Evolutionary conservation across 306 rosid species (phyloP).

Genomic region (Rubus idaeus): DNA sequence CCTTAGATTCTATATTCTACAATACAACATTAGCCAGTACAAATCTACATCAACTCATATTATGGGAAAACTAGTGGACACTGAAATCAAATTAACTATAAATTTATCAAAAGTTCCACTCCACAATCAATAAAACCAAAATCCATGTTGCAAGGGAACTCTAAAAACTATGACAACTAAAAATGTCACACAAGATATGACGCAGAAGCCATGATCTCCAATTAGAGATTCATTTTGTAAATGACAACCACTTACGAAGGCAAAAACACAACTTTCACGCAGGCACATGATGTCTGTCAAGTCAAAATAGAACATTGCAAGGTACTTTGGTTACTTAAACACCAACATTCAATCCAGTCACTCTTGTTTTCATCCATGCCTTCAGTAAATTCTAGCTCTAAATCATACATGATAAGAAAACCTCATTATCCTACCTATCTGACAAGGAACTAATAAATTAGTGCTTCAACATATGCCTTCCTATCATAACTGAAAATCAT

Average conservation of each 20-base stretch:
- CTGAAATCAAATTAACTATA: constrained; percentile 1
- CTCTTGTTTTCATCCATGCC: not conserved
- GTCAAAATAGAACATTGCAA: not conserved
- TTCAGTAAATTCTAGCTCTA: constrained; percentile 7
- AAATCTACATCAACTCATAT: not conserved
- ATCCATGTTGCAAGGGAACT: not conserved
- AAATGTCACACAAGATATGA: not conserved
- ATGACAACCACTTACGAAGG: not conserved
- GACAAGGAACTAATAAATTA: too few relatives aligned
- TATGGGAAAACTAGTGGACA: not conserved
- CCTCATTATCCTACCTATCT: not conserved
- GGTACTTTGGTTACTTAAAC: not conserved
- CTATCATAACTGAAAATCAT: not conserved
- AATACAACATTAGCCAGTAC: not conserved
- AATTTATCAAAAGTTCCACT: not conserved
- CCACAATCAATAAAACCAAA: not conserved
- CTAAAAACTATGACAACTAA: not conserved
- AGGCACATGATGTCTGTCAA: not conserved
- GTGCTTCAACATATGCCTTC: not conserved
- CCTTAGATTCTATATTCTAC: not conserved
- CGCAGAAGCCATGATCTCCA: not conserved
- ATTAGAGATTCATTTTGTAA: not conserved
- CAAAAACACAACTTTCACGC: not conserved
- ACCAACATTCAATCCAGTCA: not conserved
- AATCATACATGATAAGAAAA: not conserved